Evolutionary conservation across 495 filamentous ascomycete species (phyloP).

Genomic region (Darksidea phi): DNA sequence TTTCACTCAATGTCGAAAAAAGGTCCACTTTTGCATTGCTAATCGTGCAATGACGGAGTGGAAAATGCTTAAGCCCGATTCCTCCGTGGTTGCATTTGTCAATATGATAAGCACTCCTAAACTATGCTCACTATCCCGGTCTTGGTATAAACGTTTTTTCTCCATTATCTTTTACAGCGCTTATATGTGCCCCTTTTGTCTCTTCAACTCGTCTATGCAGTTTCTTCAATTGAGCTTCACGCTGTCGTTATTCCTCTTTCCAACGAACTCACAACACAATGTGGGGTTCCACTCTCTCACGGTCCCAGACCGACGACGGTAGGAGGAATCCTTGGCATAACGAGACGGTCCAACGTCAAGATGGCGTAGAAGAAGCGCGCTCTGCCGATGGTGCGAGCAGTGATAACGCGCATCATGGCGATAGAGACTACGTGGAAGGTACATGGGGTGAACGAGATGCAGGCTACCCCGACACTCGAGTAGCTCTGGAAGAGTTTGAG

Average conservation of each 20-base stretch:
- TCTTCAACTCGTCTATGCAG: too few species aligned
- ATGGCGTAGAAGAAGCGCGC: background rate
- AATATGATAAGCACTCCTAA: conserved; percentile 4
- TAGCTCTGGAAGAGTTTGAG: conserved; percentile 71
- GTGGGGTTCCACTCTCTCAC: conserved; percentile 13
- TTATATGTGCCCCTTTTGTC: background rate
- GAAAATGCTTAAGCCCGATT: conserved; percentile 9
- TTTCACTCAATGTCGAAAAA: background rate
- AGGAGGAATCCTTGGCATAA: conserved; percentile 30
- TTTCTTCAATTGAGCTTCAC: conserved; percentile 1
- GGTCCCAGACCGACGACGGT: conserved; percentile 3
- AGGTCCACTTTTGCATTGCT: background rate
- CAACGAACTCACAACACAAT: background rate
- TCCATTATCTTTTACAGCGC: too few species aligned
- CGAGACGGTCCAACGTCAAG: conserved; percentile 4
- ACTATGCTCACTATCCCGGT: too few species aligned
- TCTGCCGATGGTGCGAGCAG: background rate
- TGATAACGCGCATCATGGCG: background rate
- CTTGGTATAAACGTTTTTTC: too few species aligned
- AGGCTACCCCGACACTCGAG: conserved; percentile 60
- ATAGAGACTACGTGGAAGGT: conserved; percentile 46
- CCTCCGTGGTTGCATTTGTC: conserved; percentile 19
- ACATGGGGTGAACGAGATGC: conserved; percentile 75
- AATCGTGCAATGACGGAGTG: conserved; percentile 6
- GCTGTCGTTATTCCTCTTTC: background rate